Conservation (phyloP, 805 yeast species). For the Wickerhamiella lipophila region DNA sequence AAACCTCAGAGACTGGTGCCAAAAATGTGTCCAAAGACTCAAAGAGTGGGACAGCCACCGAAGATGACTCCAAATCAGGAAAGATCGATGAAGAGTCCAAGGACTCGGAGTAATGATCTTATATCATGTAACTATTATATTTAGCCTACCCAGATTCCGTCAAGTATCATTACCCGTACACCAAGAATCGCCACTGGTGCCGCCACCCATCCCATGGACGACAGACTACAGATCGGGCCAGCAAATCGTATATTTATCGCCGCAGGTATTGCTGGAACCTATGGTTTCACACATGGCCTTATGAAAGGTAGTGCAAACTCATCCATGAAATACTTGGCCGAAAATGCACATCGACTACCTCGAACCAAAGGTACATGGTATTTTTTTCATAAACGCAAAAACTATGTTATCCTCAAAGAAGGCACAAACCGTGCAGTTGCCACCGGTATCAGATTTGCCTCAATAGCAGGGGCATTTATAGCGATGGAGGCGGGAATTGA, state of each 20-base stretch:
- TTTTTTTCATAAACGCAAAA: slow-evolving; percentile 71
- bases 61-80: slow-evolving; percentile 13
- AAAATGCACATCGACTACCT: slow-evolving; percentile 74
- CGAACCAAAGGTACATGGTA: slow-evolving; percentile 74
- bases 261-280: slow-evolving; percentile 12
- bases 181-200: background rate
- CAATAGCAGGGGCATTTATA: slow-evolving; percentile 39
- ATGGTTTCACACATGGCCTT: slow-evolving; percentile 37
- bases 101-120: background rate
- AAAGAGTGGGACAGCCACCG: slow-evolving; percentile 10
- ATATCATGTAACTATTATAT: too few species aligned
- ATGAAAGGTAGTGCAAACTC: slow-evolving; percentile 44
- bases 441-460: slow-evolving; percentile 33
- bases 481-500: slow-evolving; percentile 54
- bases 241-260: background rate
- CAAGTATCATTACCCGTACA: too few species aligned
- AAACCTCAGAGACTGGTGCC: background rate
- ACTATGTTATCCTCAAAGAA: slow-evolving; percentile 51
- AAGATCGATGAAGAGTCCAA: slow-evolving; percentile 6
- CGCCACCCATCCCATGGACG: slow-evolving; percentile 1
- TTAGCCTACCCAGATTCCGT: too few species aligned
- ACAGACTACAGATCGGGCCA: slow-evolving; percentile 6
- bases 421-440: slow-evolving; percentile 41
- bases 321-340: slow-evolving; percentile 53
- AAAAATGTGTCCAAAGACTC: background rate